Evolutionary conservation across 2,329 filamentous ascomycete species (phyloP).

Genomic region (Ceratocystis colombiana): DNA sequence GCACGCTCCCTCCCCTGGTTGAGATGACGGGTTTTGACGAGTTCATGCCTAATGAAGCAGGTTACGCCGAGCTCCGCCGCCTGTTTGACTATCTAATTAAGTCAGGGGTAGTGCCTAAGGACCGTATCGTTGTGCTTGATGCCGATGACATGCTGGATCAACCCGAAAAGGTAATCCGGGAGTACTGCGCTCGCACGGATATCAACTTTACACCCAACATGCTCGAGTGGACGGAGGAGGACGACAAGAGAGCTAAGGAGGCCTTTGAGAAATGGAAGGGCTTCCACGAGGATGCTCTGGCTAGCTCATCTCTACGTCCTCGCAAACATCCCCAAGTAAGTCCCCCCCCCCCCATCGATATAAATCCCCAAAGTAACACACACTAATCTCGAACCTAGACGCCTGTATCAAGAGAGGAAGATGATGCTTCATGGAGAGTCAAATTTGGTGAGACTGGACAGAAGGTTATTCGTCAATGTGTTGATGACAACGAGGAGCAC

Average conservation of each 20-base stretch:
- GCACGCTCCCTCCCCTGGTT: constrained; percentile 78
- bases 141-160: constrained; percentile 88
- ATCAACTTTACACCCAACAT: constrained; percentile 66
- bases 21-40: constrained; percentile 73
- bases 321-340: constrained; percentile 53
- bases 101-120: constrained; percentile 59
- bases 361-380: constrained; percentile 13
- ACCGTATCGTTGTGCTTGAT: constrained; percentile 74
- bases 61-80: constrained; percentile 76
- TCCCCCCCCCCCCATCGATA: background rate
- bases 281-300: constrained; percentile 90
- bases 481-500: constrained; percentile 60
- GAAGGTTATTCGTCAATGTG: constrained; percentile 58
- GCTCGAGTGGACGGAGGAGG: constrained; percentile 73
- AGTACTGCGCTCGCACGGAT: constrained; percentile 73
- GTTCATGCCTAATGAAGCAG: constrained; percentile 80
- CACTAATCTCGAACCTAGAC: constrained; percentile 37
- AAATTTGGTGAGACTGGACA: constrained; percentile 66
- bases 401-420: constrained; percentile 52
- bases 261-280: constrained; percentile 95
- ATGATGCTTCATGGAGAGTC: constrained; percentile 60
- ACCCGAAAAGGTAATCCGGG: constrained; percentile 62
- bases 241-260: constrained; percentile 59
- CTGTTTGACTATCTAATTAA: constrained; percentile 75
- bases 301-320: constrained; percentile 65